phyloP scores from a whole-genome alignment of 2,329 filamentous ascomycete genomes.

The Knufia fluminis region DNA sequence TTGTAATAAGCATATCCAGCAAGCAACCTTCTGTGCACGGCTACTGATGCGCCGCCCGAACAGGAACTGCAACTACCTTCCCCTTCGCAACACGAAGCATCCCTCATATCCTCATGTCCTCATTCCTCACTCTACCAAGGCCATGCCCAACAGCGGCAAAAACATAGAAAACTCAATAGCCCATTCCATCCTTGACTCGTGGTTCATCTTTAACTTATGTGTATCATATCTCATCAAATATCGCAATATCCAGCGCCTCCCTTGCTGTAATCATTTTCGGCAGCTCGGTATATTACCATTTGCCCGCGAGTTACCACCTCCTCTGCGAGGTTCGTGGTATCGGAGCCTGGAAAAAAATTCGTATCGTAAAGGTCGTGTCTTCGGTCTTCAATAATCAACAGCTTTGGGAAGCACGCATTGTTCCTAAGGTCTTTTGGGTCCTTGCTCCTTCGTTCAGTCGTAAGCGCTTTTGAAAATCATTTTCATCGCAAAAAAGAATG shows the following conservation, averaged over 20 bases:
- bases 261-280: not conserved
- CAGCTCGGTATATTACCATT: not conserved
- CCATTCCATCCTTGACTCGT: slow-evolving; percentile 2
- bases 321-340: not conserved
- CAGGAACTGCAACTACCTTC: not conserved
- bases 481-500: slow-evolving; percentile 4
- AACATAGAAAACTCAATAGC: not conserved
- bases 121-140: too few relatives aligned
- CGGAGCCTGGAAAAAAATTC: slow-evolving; percentile 17
- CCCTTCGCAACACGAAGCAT: not conserved
- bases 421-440: slow-evolving; percentile 4
- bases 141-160: not conserved
- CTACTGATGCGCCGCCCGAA: not conserved
- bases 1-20: not conserved
- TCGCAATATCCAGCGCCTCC: slow-evolving; percentile 4
- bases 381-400: slow-evolving; percentile 12
- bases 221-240: slow-evolving; percentile 2
- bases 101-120: not conserved
- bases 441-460: slow-evolving; percentile 6
- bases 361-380: slow-evolving; percentile 22
- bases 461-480: slow-evolving; percentile 7
- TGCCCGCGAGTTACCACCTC: not conserved
- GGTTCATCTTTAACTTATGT: not conserved
- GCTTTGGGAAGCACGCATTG: not conserved
- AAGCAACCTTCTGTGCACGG: not conserved